A percentile compares a stretch with the other conserved stretches of the same genome.
These are phyloP conservation scores for Austroboletus niveus DNA, from an alignment of 1,284 basidiomycete species.

Conservation along the genomic window DNA sequence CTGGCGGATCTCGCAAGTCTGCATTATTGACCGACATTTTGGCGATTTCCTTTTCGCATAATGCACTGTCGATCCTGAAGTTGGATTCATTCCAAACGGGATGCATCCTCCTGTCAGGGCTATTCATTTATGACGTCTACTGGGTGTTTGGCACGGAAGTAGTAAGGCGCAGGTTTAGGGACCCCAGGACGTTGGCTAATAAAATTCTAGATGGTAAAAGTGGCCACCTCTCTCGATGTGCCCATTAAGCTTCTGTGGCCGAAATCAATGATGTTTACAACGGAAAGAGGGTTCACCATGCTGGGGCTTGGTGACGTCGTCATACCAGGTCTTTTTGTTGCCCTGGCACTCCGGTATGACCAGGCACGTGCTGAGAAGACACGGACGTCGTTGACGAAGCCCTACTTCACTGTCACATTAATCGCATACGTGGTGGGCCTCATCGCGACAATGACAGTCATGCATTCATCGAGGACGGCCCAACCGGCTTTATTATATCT, in stretches of 20 bases:
- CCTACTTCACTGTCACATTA: slow-evolving; percentile 79
- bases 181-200: slow-evolving; percentile 1
- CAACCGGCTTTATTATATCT: slow-evolving; percentile 95
- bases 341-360: slow-evolving; percentile 89
- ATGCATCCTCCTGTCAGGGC: slow-evolving; percentile 71
- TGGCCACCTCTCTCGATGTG: slow-evolving; percentile 90
- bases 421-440: slow-evolving; percentile 81
- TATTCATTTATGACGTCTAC: slow-evolving; percentile 90
- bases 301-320: slow-evolving; percentile 93
- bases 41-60: slow-evolving; percentile 82
- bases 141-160: slow-evolving; percentile 85
- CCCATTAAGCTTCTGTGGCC: slow-evolving; percentile 93
- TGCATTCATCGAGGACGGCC: slow-evolving; percentile 79
- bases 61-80: slow-evolving; percentile 79
- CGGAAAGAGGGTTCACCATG: slow-evolving; percentile 76
- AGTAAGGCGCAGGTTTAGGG: slow-evolving; percentile 42
- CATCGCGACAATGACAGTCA: slow-evolving; percentile 78
- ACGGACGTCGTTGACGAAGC: slow-evolving; percentile 55
- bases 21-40: slow-evolving; percentile 80
- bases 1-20: slow-evolving; percentile 52
- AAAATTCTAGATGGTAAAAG: slow-evolving; percentile 76
- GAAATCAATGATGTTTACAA: slow-evolving; percentile 61
- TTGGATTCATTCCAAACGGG: slow-evolving; percentile 93
- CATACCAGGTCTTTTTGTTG: slow-evolving; percentile 87
- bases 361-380: slow-evolving; percentile 45